Evolutionary conservation across 805 yeast species (phyloP).

Genomic region (Kurtzmaniella fragi): DNA sequence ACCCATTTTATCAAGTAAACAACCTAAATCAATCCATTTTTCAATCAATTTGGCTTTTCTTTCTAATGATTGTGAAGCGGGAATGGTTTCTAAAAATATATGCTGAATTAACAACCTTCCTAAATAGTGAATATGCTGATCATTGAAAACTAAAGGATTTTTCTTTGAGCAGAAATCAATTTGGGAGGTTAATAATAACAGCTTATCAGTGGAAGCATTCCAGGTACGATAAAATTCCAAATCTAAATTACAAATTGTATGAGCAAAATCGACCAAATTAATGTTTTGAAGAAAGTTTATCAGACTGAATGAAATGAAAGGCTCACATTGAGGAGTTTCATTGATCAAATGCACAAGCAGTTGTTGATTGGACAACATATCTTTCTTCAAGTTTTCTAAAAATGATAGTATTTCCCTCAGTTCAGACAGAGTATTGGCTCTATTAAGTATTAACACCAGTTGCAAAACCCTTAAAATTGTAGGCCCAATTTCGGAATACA

Average conservation of each 20-base stretch:
- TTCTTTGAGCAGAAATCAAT: conserved; percentile 39
- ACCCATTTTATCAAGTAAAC: conserved; percentile 69
- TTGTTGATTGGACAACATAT: conserved; percentile 49
- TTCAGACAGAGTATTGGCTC: conserved; percentile 5
- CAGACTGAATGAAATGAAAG: conserved; percentile 29
- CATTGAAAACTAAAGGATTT: conserved; percentile 76
- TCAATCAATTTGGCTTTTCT: conserved; percentile 61
- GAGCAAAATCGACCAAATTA: conserved; percentile 51
- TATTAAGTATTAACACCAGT: conserved; percentile 41
- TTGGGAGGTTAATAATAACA: conserved; percentile 54
- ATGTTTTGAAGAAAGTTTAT: conserved; percentile 49
- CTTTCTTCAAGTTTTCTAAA: conserved; percentile 42
- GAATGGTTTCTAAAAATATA: conserved; percentile 46
- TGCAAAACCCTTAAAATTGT: conserved; percentile 51
- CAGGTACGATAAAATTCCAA: conserved; percentile 59
- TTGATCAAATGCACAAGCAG: conserved; percentile 24
- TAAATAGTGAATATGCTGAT: conserved; percentile 66
- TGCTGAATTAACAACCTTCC: conserved; percentile 69
- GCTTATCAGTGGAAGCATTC: conserved; percentile 78
- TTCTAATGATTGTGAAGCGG: conserved; percentile 22
- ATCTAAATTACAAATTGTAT: conserved; percentile 63
- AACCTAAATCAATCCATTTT: conserved; percentile 85
- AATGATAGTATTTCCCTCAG: conserved; percentile 2
- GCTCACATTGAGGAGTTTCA: conserved; percentile 8
- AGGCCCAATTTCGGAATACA: conserved; percentile 59